Conservation (phyloP, 306 rosid genomes). For the Sicyos edulis region DNA sequence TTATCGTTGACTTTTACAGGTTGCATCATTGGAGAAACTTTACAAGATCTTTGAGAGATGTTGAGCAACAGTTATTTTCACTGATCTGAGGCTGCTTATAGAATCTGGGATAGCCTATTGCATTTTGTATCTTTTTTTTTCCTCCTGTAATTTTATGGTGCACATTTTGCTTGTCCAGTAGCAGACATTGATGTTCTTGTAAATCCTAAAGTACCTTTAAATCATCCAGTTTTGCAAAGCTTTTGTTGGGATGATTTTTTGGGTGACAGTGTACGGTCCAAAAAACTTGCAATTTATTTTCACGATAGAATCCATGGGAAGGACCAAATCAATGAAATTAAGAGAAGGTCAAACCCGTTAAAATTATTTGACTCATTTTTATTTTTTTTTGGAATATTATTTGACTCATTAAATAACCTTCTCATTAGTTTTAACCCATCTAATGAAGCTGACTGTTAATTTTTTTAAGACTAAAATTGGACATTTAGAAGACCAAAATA, state of each 20-base stretch:
- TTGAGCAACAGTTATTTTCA: conserved; percentile 23
- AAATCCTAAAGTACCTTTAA: background rate
- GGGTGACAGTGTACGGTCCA: background rate
- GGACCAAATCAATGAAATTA: too few relatives aligned
- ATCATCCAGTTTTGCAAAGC: background rate
- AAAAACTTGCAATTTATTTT: too few relatives aligned
- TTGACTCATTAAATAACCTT: too few relatives aligned
- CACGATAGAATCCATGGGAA: too few relatives aligned
- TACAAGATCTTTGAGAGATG: conserved; percentile 86
- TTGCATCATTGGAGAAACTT: conserved; percentile 78
- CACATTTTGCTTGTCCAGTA: background rate
- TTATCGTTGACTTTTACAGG: conserved; percentile 40
- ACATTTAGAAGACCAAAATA: too few relatives aligned
- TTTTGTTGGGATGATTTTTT: background rate
- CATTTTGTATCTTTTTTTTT: background rate
- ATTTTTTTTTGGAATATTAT: too few relatives aligned
- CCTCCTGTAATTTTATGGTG: background rate
- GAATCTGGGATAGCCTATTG: background rate
- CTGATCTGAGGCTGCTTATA: too few relatives aligned
- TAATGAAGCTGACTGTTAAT: too few relatives aligned
- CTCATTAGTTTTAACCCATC: too few relatives aligned
- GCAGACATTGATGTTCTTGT: background rate
- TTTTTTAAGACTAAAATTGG: too few relatives aligned
- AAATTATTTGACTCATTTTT: too few relatives aligned
- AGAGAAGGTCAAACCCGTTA: too few relatives aligned